Percentiles rank a stretch among this genome's conserved stretches.
Conservation (phyloP, 1,139 yeast genomes). For the Protomyces inundatus region DNA sequence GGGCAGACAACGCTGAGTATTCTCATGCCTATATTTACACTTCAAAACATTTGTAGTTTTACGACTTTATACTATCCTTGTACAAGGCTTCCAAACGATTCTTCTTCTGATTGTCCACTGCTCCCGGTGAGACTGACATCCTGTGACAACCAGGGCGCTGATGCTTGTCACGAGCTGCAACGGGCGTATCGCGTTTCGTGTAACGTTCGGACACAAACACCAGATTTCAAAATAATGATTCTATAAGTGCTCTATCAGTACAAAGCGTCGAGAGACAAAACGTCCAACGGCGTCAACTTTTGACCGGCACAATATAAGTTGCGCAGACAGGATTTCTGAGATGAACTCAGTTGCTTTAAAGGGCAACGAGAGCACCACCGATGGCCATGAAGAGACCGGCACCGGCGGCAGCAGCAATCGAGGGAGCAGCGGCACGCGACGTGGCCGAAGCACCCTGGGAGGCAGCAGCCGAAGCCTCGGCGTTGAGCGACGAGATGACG, state of each 20-base stretch:
- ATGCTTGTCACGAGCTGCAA: too few relatives aligned
- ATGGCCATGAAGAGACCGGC: slow-evolving; percentile 21
- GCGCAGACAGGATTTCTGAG: too few relatives aligned
- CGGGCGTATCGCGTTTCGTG: too few relatives aligned
- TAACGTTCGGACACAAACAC: too few relatives aligned
- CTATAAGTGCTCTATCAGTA: neutral
- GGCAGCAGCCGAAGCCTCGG: slow-evolving; percentile 19
- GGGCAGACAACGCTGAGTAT: neutral
- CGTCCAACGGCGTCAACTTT: neutral
- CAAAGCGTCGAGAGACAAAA: neutral
- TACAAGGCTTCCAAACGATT: too few relatives aligned
- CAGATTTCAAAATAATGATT: neutral
- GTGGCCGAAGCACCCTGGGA: slow-evolving; percentile 19
- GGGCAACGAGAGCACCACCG: slow-evolving; percentile 22
- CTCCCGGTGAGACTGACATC: too few relatives aligned
- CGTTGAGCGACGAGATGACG: slow-evolving; percentile 15
- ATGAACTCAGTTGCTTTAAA: neutral
- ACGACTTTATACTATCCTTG: too few relatives aligned
- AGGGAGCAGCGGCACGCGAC: slow-evolving; percentile 3
- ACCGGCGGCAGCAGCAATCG: slow-evolving; percentile 16
- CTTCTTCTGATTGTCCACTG: too few relatives aligned
- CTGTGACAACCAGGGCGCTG: too few relatives aligned
- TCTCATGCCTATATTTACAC: neutral
- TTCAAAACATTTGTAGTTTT: too few relatives aligned
- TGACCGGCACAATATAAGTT: neutral